Conservation (phyloP, 1,284 basidiomycete genomes). For the Trametes sp. region DNA sequence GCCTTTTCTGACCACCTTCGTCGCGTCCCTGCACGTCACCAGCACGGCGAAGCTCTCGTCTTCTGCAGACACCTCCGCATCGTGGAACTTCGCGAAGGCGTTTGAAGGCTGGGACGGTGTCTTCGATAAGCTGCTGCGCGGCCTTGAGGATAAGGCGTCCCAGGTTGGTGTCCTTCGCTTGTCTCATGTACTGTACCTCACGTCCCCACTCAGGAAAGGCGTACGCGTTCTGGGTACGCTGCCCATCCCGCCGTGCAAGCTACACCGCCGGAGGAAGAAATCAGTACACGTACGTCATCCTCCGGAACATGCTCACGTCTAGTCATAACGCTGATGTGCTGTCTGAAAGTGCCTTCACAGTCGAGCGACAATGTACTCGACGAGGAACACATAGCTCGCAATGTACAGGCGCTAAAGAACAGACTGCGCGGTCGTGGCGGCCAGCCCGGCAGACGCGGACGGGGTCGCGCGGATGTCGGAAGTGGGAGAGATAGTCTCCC, state of each 20-base stretch:
- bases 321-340: background rate
- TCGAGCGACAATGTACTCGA: slow-evolving; percentile 68
- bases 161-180: slow-evolving; percentile 52
- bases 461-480: slow-evolving; percentile 57
- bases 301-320: too few species aligned
- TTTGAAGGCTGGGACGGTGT: slow-evolving; percentile 85
- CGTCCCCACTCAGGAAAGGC: slow-evolving; percentile 63
- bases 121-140: slow-evolving; percentile 81
- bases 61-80: slow-evolving; percentile 45
- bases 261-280: slow-evolving; percentile 68
- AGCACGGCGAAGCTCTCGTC: slow-evolving; percentile 51
- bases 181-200: slow-evolving; percentile 10
- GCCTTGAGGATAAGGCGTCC: slow-evolving; percentile 79
- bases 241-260: slow-evolving; percentile 47
- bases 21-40: slow-evolving; percentile 78
- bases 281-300: slow-evolving; percentile 54
- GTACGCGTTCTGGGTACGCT: slow-evolving; percentile 61
- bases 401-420: slow-evolving; percentile 90
- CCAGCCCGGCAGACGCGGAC: slow-evolving; percentile 60
- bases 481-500: slow-evolving; percentile 68
- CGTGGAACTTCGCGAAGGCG: slow-evolving; percentile 75
- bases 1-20: slow-evolving; percentile 82
- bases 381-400: slow-evolving; percentile 90
- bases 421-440: slow-evolving; percentile 77
- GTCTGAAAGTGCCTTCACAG: slow-evolving; percentile 62